Evolutionary conservation across 73 alveolate species (phyloP).

Genomic region (Paramecium biaurelia): DNA sequence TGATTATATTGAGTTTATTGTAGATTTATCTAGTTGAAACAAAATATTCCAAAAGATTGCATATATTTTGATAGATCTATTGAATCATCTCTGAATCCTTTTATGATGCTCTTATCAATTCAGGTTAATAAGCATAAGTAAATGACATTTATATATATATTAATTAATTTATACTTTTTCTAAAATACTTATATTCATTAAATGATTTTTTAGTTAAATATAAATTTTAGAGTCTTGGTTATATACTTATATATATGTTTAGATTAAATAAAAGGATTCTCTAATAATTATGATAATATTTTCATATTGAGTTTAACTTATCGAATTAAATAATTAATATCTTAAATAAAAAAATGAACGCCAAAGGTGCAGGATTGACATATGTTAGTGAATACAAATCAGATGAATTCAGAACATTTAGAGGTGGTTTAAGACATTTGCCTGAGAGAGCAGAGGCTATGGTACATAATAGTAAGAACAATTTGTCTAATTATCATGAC

Average conservation of each 20-base stretch:
- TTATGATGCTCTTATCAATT: neutral
- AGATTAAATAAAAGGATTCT: neutral
- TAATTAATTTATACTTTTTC: neutral
- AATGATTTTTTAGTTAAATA: neutral
- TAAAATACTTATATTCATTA: neutral
- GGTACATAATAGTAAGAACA: constrained; percentile 36
- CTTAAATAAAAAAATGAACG: constrained; percentile 26
- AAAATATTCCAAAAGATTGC: neutral
- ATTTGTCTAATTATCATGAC: constrained; percentile 55
- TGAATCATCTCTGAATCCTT: neutral
- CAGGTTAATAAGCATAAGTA: neutral
- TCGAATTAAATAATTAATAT: neutral
- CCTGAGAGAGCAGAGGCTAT: constrained; percentile 29
- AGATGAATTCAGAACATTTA: constrained; percentile 60
- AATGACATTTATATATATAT: neutral
- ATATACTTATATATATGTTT: neutral
- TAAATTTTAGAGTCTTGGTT: neutral
- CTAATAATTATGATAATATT: neutral
- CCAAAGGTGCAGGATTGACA: constrained; percentile 33
- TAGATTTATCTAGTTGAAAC: neutral
- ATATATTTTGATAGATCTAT: neutral
- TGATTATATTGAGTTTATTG: neutral
- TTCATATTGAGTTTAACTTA: neutral
- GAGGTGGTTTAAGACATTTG: constrained; percentile 66
- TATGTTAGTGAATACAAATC: constrained; percentile 58